A percentile compares a stretch with the other conserved stretches of the same genome.
These are phyloP conservation scores for Ophiocordyceps unilateralis DNA, from an alignment of 2,329 filamentous ascomycete genomes.

Conservation along the genomic window DNA sequence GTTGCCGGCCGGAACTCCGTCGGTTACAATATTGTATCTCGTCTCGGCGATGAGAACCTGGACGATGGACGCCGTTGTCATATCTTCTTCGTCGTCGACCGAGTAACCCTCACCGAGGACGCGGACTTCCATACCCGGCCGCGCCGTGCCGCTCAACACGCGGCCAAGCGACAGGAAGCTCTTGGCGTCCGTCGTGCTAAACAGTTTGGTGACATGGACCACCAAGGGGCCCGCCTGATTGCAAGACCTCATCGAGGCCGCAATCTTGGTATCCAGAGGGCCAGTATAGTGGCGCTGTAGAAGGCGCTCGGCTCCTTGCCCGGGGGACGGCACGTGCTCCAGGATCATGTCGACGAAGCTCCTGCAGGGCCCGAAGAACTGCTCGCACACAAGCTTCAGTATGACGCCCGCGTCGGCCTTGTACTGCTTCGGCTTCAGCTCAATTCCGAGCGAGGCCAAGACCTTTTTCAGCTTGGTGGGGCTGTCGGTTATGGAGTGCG, in stretches of 20 bases:
- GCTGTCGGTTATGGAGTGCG: constrained; percentile 82
- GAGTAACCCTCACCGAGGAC: constrained; percentile 93
- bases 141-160: constrained; percentile 81
- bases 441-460: constrained; percentile 62
- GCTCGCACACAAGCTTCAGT: constrained; percentile 75
- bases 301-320: constrained; percentile 57
- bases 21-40: constrained; percentile 79
- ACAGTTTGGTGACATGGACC: constrained; percentile 85
- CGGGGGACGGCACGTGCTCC: constrained; percentile 73
- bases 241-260: constrained; percentile 62
- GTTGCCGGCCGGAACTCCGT: constrained; percentile 85
- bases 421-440: constrained; percentile 81
- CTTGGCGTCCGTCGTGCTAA: constrained; percentile 79
- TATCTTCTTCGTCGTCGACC: constrained; percentile 93
- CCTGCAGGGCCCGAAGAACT: constrained; percentile 81
- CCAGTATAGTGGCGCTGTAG: constrained; percentile 86
- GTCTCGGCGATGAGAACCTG: constrained; percentile 86
- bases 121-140: constrained; percentile 65
- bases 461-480: constrained; percentile 70
- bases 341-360: constrained; percentile 95
- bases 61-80: constrained; percentile 69
- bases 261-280: constrained; percentile 66
- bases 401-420: constrained; percentile 79
- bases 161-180: constrained; percentile 80
- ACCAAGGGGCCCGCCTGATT: constrained; percentile 81